Conservation (phyloP, 2,329 filamentous ascomycete species). For the Rhytidhysteron rufulum region DNA sequence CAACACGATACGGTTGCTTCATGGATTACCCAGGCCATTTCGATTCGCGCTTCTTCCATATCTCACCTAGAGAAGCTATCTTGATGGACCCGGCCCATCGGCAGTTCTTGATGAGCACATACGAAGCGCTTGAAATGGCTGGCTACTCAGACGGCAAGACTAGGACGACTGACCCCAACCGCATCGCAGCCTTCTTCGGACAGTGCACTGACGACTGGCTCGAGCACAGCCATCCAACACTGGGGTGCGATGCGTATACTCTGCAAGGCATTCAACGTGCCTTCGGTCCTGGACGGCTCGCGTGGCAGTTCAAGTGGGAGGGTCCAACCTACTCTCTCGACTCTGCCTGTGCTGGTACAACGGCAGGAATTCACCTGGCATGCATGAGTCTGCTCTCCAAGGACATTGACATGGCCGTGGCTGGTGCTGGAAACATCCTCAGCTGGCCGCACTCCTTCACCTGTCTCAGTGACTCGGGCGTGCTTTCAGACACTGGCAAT, state of each 20-base stretch:
- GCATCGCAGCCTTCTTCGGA: neutral
- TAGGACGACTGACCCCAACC: too few relatives aligned
- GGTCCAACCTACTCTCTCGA: constrained; percentile 8
- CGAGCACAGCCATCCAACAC: constrained; percentile 7
- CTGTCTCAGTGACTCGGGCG: constrained; percentile 6
- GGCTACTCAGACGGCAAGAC: constrained; percentile 1
- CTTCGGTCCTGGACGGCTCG: constrained; percentile 48
- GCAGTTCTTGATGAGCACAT: constrained; percentile 10
- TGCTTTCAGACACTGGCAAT: constrained; percentile 4
- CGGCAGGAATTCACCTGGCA: constrained; percentile 5
- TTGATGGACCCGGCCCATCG: constrained; percentile 15
- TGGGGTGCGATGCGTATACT: constrained; percentile 47
- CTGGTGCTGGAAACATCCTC: constrained; percentile 12
- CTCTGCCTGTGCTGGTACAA: constrained; percentile 7
- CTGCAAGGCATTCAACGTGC: constrained; percentile 49
- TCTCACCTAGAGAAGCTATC: constrained; percentile 16
- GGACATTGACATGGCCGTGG: constrained; percentile 7
- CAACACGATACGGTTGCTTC: constrained; percentile 5
- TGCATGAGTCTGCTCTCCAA: constrained; percentile 7
- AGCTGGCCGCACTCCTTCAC: constrained; percentile 41
- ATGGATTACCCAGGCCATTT: constrained; percentile 11
- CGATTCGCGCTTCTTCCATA: constrained; percentile 16
- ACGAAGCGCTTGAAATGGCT: constrained; percentile 15
- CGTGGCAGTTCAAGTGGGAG: constrained; percentile 16
- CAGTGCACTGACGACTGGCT: constrained; percentile 17